Evolutionary conservation across 2,329 filamentous ascomycete genomes (phyloP), one percentile per base, ranked within the genome.

Genomic region (Aspergillus persii): DNA sequence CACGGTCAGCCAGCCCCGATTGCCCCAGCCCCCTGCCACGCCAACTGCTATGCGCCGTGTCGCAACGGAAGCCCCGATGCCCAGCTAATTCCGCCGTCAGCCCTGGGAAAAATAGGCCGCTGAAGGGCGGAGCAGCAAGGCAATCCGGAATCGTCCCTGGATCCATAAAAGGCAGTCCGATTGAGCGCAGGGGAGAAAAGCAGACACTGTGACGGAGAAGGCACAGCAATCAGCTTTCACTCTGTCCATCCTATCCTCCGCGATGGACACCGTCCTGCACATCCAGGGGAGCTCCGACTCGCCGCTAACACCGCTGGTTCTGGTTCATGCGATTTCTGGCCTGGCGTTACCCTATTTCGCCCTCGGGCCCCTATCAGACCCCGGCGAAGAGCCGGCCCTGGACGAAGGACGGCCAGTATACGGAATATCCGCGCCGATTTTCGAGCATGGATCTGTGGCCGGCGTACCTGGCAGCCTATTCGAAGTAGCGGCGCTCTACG

Each of bases 381-480:
- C 36, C 36, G 1, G 7, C 36, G 36, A 41, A 7, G 36, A 39
- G 12, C 11, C 15, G 12, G 15, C 15, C 12, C 36, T n/a, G 12
- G 12, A 39, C 12, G 44, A 27, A 47, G 44, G 44, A 23, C 44
- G 44, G 3, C 44, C 44, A 8, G 44, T 47, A 23, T 47, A 47
- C 44, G 44, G 44, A 3, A 47, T 47, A 9, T 47, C 44, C 11
- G 44, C 44, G 3, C 57, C 31, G n/a, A 31, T 61, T 26, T 61
- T 59, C 51, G 60, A 50, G 12, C 53, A 59, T 3, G 60, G 58
- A 44, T 61, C 57, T 1, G 53, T 53, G 3, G 59, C 55, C 44
- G 44, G 52, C 23, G 26, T 47, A 18, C 15, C 30, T 18, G 53
- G 54, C 31, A 49, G 47, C 30, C 30, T 56, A 39, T 54, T 57